Evolutionary conservation across 306 rosid species (phyloP).

Genomic region (Glycyrrhiza uralensis): DNA sequence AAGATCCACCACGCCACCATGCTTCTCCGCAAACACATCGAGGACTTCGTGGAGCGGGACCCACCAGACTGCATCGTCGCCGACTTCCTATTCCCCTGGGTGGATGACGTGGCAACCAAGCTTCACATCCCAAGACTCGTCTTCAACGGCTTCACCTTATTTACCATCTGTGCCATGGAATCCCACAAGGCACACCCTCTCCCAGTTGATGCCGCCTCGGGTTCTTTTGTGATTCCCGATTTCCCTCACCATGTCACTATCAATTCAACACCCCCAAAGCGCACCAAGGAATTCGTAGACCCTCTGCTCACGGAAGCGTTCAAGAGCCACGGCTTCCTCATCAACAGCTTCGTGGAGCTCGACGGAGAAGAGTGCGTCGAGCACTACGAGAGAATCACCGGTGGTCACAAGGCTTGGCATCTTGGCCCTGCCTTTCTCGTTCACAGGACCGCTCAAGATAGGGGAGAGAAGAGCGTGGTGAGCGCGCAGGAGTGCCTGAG

Average conservation of each 20-base stretch:
- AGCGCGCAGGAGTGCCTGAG: constrained; percentile 1
- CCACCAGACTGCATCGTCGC: constrained; percentile 27
- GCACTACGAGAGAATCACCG: constrained; percentile 3
- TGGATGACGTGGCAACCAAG: constrained; percentile 10
- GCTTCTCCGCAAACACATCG: not conserved
- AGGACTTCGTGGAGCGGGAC: not conserved
- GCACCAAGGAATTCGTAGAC: not conserved
- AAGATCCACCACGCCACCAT: not conserved
- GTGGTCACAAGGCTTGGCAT: constrained; percentile 34
- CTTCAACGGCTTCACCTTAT: constrained; percentile 28
- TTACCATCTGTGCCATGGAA: constrained; percentile 28
- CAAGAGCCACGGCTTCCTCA: constrained; percentile 30
- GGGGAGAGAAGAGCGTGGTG: constrained; percentile 20
- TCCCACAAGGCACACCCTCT: not conserved
- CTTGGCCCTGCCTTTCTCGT: constrained; percentile 35
- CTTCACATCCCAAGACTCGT: constrained; percentile 24
- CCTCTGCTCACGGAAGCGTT: not conserved
- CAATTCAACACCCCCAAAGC: not conserved
- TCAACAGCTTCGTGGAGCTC: constrained; percentile 31
- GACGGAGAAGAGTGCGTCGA: constrained; percentile 26
- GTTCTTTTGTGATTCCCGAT: not conserved
- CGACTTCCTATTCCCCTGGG: constrained; percentile 26
- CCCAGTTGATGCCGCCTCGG: not conserved
- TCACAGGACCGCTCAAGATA: not conserved
- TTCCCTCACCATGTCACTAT: constrained; percentile 30